Base-by-base conservation (phyloP, 208 protist species). In the Endotrypanum monterogeii region DNA sequence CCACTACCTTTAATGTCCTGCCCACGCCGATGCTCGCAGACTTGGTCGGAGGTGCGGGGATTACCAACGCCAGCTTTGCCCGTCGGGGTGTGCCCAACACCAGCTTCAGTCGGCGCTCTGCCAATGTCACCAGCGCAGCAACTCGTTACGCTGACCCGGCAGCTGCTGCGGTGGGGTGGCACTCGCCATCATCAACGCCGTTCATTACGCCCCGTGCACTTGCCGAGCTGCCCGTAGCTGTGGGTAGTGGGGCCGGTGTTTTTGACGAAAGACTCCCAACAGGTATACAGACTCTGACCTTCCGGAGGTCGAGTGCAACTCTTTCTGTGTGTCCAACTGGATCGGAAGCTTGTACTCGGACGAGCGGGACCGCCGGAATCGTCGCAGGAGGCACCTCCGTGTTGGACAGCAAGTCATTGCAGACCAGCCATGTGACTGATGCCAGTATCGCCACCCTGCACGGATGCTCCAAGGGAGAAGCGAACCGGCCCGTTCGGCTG, bases 31-130 rank as follows among this genome's bases (percentile, higher is more conserved):
- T 76, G 70, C 70, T 80, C 46, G 48, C 76, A 7, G 76, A 74
- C 70, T 65, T 80, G 55, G 70, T 72, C 25, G 70, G 70, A n/a
- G 70, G 70, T 20, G 62, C 62, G 28, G 76, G 76, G 12, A 52
- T 72, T 6, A 76, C 76, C 4, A 80, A 80, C 71, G 58, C 76
- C 8, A 80, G 76, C 65, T 80, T 80, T 60, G 76, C 70, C n/a
- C 76, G 76, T 0, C 76, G 76, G 16, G 70, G 54, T 3, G 69
- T 76, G 70, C 69, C 57, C n/a, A 80, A 76, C 70, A 65, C 1
- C 60, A 80, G 76, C 55, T 58, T 74, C 46, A 66, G 69, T 48
- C 62, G 63, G 25, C 69, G 70, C 50, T 35, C 76, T 14, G 37
- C 62, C 1, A 57, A 25, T n/a, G 35, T 67, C 20, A 18, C 35